These are phyloP conservation scores for Taphrina pruni DNA, from an alignment of 1,139 yeast genomes.

Conservation along the genomic window DNA sequence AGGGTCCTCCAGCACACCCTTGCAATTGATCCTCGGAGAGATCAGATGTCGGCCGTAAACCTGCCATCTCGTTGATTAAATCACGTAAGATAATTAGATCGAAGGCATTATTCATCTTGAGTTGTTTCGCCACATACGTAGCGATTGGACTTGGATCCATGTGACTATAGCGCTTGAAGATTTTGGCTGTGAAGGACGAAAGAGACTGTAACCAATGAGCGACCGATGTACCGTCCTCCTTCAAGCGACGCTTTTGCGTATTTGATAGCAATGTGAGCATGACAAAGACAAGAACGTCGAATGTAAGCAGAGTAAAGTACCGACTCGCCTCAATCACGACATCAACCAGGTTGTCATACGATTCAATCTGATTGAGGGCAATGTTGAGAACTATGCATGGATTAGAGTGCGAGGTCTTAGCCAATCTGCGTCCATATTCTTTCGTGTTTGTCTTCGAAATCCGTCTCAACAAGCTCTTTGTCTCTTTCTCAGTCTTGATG, in stretches of 20 bases:
- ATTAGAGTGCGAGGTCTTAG: conserved; percentile 76
- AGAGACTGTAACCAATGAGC: conserved; percentile 76
- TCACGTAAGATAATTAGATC: conserved; percentile 75
- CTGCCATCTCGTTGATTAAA: conserved; percentile 76
- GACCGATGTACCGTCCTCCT: conserved; percentile 80
- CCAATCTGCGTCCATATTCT: conserved; percentile 76
- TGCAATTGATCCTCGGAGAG: conserved; percentile 70
- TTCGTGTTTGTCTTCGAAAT: conserved; percentile 83
- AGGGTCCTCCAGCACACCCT: conserved; percentile 68
- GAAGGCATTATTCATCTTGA: conserved; percentile 66
- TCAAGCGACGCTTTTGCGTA: conserved; percentile 58
- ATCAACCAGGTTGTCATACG: conserved; percentile 84
- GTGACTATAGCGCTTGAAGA: conserved; percentile 51
- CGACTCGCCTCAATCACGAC: conserved; percentile 81
- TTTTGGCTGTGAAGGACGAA: conserved; percentile 53
- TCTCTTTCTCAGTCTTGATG: conserved; percentile 76
- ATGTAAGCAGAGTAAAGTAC: conserved; percentile 76
- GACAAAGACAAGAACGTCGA: conserved; percentile 84
- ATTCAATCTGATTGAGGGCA: conserved; percentile 66
- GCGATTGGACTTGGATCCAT: conserved; percentile 58
- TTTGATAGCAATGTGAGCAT: conserved; percentile 61
- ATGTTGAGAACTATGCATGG: conserved; percentile 73
- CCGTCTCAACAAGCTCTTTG: conserved; percentile 80
- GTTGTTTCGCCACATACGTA: conserved; percentile 65
- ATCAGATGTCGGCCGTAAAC: conserved; percentile 71